Percentiles rank a stretch among this genome's conserved stretches.
Evolutionary conservation across 2,329 filamentous ascomycete genomes (phyloP).

Genomic region (Tolypocladium tundrense): DNA sequence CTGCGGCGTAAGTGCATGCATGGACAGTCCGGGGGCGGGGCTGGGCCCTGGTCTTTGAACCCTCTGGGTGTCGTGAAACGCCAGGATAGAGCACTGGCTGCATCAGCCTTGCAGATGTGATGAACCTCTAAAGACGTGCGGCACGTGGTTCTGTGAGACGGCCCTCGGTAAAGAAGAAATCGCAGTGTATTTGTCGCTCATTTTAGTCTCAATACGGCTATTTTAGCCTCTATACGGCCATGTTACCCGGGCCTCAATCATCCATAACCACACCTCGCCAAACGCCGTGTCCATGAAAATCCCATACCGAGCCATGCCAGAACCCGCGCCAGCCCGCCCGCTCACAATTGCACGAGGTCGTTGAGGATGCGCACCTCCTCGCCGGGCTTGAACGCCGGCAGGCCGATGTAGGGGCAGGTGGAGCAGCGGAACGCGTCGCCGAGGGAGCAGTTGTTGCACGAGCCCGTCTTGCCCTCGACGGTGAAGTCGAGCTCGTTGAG

Average conservation of each 20-base stretch:
- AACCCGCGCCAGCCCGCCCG: neutral
- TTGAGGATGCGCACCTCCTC: constrained; percentile 86
- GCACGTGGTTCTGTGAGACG: too few relatives aligned
- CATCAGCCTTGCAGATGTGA: too few relatives aligned
- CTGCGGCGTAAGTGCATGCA: too few relatives aligned
- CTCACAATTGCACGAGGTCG: constrained; percentile 70
- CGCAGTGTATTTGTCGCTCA: neutral
- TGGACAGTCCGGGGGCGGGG: too few relatives aligned
- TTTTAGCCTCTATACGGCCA: neutral
- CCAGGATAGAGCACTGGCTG: too few relatives aligned
- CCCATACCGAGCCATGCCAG: neutral
- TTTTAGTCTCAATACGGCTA: too few relatives aligned
- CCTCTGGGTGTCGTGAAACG: too few relatives aligned
- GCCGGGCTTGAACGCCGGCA: constrained; percentile 93
- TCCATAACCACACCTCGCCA: neutral
- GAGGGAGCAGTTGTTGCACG: constrained; percentile 86
- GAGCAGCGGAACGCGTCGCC: constrained; percentile 81
- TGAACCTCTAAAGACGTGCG: neutral
- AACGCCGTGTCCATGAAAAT: neutral
- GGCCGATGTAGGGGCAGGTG: constrained; percentile 70
- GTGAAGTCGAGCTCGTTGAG: constrained; percentile 87
- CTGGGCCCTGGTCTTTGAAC: too few relatives aligned
- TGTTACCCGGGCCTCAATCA: neutral
- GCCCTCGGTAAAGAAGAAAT: neutral
- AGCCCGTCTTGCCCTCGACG: constrained; percentile 91